These are phyloP conservation scores for Excoecaria cochinchinensis DNA, from an alignment of 345 rosid species.

Conservation along the genomic window DNA sequence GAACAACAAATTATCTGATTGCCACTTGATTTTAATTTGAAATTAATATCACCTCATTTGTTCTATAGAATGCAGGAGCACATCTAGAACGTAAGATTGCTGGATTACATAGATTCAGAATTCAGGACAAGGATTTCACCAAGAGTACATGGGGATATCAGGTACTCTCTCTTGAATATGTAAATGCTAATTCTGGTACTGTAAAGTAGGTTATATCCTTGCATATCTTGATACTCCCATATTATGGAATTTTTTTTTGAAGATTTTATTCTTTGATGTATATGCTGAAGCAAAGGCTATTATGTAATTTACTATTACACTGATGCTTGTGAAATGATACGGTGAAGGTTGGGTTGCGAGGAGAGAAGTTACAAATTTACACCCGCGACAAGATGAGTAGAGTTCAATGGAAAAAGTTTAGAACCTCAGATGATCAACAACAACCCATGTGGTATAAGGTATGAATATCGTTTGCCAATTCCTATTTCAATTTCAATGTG, in stretches of 20 bases:
- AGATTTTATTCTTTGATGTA: background rate
- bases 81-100: constrained; percentile 55
- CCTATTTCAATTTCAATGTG: background rate
- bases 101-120: constrained; percentile 50
- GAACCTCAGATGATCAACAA: constrained; percentile 37
- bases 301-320: background rate
- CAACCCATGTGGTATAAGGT: constrained; percentile 88
- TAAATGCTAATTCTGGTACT: background rate
- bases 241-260: background rate
- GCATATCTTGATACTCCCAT: background rate
- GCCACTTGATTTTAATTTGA: background rate
- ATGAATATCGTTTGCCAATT: constrained; percentile 14
- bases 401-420: constrained; percentile 51
- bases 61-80: constrained; percentile 63
- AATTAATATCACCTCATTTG: background rate
- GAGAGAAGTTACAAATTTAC: constrained; percentile 55
- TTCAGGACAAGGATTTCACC: constrained; percentile 47
- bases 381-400: constrained; percentile 31
- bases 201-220: background rate
- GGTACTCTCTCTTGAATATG: constrained; percentile 34
- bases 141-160: constrained; percentile 65
- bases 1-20: constrained; percentile 3
- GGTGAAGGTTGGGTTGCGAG: constrained; percentile 65
- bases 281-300: background rate
- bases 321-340: background rate